Conservation (phyloP, 371 early-diverging fungal species). For the Capillidium rhysosporum region DNA sequence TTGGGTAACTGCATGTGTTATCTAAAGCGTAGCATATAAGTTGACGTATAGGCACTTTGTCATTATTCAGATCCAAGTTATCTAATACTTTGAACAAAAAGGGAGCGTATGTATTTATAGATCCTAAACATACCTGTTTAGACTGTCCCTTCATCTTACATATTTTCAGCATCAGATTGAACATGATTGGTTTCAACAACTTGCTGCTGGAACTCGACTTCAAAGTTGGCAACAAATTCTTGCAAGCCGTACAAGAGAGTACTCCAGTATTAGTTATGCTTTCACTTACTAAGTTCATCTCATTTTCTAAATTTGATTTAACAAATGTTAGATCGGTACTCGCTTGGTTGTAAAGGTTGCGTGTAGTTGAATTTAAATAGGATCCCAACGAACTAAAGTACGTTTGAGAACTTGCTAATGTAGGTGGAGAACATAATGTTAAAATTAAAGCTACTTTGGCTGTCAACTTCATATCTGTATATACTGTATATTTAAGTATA, state of each 20-base stretch:
- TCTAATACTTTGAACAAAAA: constrained; percentile 10
- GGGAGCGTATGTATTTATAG: constrained; percentile 9
- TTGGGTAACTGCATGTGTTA: constrained; percentile 4
- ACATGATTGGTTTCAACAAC: not conserved
- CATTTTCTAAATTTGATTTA: too few species aligned
- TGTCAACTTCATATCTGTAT: too few species aligned
- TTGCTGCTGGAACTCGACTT: not conserved
- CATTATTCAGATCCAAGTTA: constrained; percentile 6
- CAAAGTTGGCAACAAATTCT: not conserved
- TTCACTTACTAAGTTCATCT: too few species aligned
- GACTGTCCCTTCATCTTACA: not conserved
- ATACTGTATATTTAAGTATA: too few species aligned
- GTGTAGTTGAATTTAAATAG: too few species aligned
- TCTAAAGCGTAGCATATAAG: constrained; percentile 8
- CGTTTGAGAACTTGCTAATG: too few species aligned
- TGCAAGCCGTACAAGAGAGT: not conserved
- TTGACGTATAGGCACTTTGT: not conserved
- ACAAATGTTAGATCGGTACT: too few species aligned
- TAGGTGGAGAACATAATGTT: too few species aligned
- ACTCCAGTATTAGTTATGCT: not conserved
- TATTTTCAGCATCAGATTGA: not conserved
- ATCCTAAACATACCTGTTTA: constrained; percentile 5
- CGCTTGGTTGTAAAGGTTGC: too few species aligned
- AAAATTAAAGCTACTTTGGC: too few species aligned
- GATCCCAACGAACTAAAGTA: too few species aligned